Evolutionary conservation across 352 stramenopile species (phyloP), one percentile per base, ranked within the genome.

Genomic region (Pythium utonaiense): DNA sequence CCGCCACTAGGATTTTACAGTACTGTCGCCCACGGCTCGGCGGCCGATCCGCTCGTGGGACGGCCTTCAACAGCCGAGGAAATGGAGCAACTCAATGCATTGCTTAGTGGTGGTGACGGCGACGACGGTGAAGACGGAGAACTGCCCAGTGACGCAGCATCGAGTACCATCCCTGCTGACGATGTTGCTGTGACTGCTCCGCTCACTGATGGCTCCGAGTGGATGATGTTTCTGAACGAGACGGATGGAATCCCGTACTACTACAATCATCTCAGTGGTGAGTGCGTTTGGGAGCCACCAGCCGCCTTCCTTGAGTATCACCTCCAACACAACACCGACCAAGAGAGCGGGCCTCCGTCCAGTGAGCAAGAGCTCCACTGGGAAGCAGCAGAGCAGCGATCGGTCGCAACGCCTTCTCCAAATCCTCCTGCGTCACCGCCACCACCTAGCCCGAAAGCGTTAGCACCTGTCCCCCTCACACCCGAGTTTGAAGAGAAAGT

Each of bases 161-260:
- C n/a, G n/a, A n/a, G n/a, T 8, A 7, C n/a, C 9, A 3, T 33
- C 30, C 21, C 17, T 19, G 19, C 8, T 8, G 25, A 54, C 7
- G 28, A 40, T 6, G 28, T 27, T 5, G 21, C n/a, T 21, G 25
- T 17, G 2, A 7, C 17, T 4, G 13, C 21, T 24, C 12, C 17
- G 5, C 36, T 21, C 13, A 31, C 4, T 4, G 49, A 64, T 28
- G 62, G 54, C 3, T 63, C 62, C 8, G 55, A 69, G 28, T 91
- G 82, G 82, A 86, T 87, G 57, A 78, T 89, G 75, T 81, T 88
- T 38, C 28, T 89, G 7, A 86, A 89, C 45, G 78, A 88, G 55
- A 71, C 53, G n/a, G 76, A 85, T 24, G 77, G 75, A 10, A 56
- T 77, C 16, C 77, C 79, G 25, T 92, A 92, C 59, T 92, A 90